These are phyloP conservation scores for Logfia minima DNA, from an alignment of 129 eudicot species.

Conservation along the genomic window DNA sequence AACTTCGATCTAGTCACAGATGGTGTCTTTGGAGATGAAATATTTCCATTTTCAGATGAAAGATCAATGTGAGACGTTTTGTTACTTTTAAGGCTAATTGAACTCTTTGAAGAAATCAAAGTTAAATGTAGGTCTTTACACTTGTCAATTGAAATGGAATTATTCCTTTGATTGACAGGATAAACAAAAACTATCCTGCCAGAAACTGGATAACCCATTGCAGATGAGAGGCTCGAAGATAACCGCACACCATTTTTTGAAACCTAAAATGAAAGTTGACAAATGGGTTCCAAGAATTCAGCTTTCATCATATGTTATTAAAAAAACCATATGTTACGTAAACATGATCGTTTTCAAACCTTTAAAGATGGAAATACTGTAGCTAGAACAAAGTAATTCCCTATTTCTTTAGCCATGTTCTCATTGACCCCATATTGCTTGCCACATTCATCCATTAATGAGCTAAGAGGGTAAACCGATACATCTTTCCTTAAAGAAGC, in stretches of 20 bases:
- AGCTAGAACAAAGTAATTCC: slow-evolving; percentile 75
- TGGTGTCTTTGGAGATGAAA: slow-evolving; percentile 83
- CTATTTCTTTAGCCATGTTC: slow-evolving; percentile 44
- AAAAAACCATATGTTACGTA: background rate
- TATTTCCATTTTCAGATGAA: slow-evolving; percentile 38
- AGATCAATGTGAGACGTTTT: slow-evolving; percentile 14
- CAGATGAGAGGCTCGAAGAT: slow-evolving; percentile 63
- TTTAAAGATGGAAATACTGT: slow-evolving; percentile 75
- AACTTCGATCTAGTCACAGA: slow-evolving; percentile 38
- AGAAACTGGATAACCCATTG: slow-evolving; percentile 73
- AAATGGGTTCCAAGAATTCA: background rate
- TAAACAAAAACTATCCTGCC: slow-evolving; percentile 68
- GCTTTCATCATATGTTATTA: background rate
- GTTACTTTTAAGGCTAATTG: slow-evolving; percentile 21
- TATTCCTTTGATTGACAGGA: slow-evolving; percentile 52
- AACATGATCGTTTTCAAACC: slow-evolving; percentile 48
- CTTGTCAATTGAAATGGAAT: slow-evolving; percentile 32
- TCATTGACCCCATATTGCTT: slow-evolving; percentile 47
- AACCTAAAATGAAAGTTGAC: slow-evolving; percentile 45
- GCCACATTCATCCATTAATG: slow-evolving; percentile 54
- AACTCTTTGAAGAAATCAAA: slow-evolving; percentile 44
- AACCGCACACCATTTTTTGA: slow-evolving; percentile 67
- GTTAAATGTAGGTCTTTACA: slow-evolving; percentile 66
- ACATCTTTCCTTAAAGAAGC: slow-evolving; percentile 42
- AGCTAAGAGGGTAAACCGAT: slow-evolving; percentile 49